phyloP scores from a whole-genome alignment of 2,329 filamentous ascomycete genomes.

The Curvularia eragrostidis region DNA sequence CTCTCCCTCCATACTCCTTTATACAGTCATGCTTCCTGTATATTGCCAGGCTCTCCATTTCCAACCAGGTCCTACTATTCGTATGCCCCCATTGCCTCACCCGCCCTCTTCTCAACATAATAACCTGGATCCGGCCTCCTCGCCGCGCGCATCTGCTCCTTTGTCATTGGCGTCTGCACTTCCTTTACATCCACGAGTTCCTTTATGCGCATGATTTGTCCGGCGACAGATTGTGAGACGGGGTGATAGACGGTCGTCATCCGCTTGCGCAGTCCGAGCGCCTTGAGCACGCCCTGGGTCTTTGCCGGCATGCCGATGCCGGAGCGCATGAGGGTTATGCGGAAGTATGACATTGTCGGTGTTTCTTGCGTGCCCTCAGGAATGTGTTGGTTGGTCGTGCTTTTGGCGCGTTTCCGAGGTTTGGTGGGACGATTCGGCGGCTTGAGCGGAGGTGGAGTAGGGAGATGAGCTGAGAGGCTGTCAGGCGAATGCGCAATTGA shows the following conservation, averaged over 20 bases:
- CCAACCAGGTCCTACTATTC: slow-evolving; percentile 6
- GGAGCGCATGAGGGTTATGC: slow-evolving; percentile 87
- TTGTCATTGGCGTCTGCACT: slow-evolving; percentile 69
- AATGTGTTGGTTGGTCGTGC: slow-evolving; percentile 1
- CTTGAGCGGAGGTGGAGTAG: neutral
- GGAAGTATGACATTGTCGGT: slow-evolving; percentile 76
- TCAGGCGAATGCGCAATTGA: neutral
- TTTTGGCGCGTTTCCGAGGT: slow-evolving; percentile 6
- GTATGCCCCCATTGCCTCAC: slow-evolving; percentile 27
- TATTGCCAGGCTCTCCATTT: neutral
- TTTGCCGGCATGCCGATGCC: slow-evolving; percentile 83
- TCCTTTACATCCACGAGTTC: slow-evolving; percentile 85
- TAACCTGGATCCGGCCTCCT: slow-evolving; percentile 81
- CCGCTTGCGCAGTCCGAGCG: slow-evolving; percentile 84
- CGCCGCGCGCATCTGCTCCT: slow-evolving; percentile 71
- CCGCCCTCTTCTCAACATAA: slow-evolving; percentile 69
- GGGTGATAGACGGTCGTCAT: slow-evolving; percentile 89
- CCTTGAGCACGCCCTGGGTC: slow-evolving; percentile 79
- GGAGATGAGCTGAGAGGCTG: neutral
- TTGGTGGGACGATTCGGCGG: slow-evolving; percentile 1
- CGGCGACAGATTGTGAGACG: slow-evolving; percentile 79
- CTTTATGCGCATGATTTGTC: slow-evolving; percentile 93
- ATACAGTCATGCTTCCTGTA: neutral
- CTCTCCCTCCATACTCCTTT: neutral
- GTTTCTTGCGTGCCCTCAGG: slow-evolving; percentile 3